These are phyloP conservation scores for Hypholoma fasciculare DNA, from an alignment of 768 basidiomycete genomes.

Conservation along the genomic window DNA sequence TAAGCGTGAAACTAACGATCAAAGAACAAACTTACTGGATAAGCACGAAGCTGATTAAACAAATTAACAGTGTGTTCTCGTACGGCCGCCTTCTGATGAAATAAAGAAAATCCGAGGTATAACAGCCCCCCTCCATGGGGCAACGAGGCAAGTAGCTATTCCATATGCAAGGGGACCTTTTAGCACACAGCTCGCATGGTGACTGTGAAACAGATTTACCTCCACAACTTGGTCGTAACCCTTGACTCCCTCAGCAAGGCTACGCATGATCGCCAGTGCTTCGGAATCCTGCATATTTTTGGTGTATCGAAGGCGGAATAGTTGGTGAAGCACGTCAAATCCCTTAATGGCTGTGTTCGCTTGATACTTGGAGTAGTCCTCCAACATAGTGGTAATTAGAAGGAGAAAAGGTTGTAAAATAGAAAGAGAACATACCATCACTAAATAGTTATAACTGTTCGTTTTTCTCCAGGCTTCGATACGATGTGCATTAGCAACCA, in stretches of 20 bases:
- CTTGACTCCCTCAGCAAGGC: slow-evolving; percentile 68
- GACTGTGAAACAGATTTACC: slow-evolving; percentile 41
- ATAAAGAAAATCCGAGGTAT: slow-evolving; percentile 85
- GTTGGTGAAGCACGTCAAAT: slow-evolving; percentile 85
- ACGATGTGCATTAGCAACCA: slow-evolving; percentile 73
- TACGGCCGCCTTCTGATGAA: slow-evolving; percentile 80
- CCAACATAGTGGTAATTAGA: slow-evolving; percentile 9
- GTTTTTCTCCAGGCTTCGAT: slow-evolving; percentile 95
- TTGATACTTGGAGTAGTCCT: slow-evolving; percentile 70
- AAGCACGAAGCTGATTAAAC: slow-evolving; percentile 74
- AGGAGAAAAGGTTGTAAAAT: background rate
- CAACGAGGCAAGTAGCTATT: slow-evolving; percentile 76
- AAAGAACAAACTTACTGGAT: slow-evolving; percentile 55
- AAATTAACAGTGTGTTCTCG: slow-evolving; percentile 82
- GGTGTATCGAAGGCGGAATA: slow-evolving; percentile 74
- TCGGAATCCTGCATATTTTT: slow-evolving; percentile 76
- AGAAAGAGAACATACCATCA: slow-evolving; percentile 45
- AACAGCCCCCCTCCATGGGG: slow-evolving; percentile 81
- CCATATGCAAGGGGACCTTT: background rate
- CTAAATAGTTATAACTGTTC: slow-evolving; percentile 72
- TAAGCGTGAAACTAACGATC: slow-evolving; percentile 9
- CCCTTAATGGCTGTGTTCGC: slow-evolving; percentile 64
- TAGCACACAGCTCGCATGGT: background rate
- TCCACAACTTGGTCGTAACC: slow-evolving; percentile 90
- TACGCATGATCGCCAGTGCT: slow-evolving; percentile 70